Base-by-base conservation (phyloP, 176 grass and related monocot species). In the Raddia distichophylla region DNA sequence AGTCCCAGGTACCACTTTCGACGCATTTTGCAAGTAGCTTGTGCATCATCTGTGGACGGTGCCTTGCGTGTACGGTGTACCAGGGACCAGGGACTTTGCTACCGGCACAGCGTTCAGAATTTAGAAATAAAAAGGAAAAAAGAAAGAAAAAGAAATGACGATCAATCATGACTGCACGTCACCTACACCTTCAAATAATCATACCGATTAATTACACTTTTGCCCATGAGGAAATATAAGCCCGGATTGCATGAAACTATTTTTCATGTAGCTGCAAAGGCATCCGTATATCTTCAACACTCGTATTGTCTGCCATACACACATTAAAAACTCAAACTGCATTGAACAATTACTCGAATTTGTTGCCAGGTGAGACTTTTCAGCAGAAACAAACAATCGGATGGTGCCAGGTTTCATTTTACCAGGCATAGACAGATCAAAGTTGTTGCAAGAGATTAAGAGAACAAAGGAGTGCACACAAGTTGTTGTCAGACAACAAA, bases 111-210 rank as follows among this genome's bases (percentile, higher is more conserved):
- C 63, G 16, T 65, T 64, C 48, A 82, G 78, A 17, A 57, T 46
- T 46, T 60, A 76, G 0, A 76, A 59, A 19, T 45, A 22, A 45
- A 75, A 59, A 6, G 3, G n/a, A 5, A n/a, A n/a, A 15, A 34
- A 20, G 54, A 59, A 1, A 0, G 9, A 16, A 27, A 76, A 75
- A 75, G 54, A 27, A 60, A n/a, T n/a, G 0, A 2, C 11, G 40
- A 19, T 10, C 74, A 47, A 77, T 77, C 43, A 62, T 49, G 22
- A 62, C 47, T 48, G 43, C 42, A 77, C 15, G 63, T 40, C 34
- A 62, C 61, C 3, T 55, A 20, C 10, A 45, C 18, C 1, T 27
- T 27, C 9, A 48, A 1, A 10, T 7, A 40, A 40, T 59, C 72
- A 69, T 33, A 59, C 14, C 2, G 2, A 69, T 18, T 59, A 59